Evolutionary conservation across 2,329 filamentous ascomycete species (phyloP).

Genomic region (Colletotrichum orchidophilum): DNA sequence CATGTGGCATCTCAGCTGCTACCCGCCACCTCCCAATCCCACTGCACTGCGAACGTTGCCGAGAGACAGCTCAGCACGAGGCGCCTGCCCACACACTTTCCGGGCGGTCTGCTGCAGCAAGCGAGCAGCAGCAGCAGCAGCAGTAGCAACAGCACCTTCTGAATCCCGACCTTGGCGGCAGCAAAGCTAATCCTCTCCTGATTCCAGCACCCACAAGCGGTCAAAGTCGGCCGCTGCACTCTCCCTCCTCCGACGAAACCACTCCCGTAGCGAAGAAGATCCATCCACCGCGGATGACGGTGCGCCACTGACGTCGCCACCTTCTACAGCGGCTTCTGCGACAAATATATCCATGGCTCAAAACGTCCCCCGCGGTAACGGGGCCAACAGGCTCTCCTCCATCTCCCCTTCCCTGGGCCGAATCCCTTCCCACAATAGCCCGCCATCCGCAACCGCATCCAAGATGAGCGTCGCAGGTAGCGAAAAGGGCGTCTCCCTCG

Average conservation of each 20-base stretch:
- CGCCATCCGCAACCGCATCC: slow-evolving; percentile 27
- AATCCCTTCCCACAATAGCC: slow-evolving; percentile 47
- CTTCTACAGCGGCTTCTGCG: slow-evolving; percentile 44
- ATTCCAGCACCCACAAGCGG: slow-evolving; percentile 56
- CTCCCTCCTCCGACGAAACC: slow-evolving; percentile 63
- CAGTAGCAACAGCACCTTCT: slow-evolving; percentile 6
- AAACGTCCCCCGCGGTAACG: slow-evolving; percentile 52
- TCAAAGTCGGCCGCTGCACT: slow-evolving; percentile 63
- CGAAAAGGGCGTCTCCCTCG: slow-evolving; percentile 70
- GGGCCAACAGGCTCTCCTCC: slow-evolving; percentile 58
- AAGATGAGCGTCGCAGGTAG: slow-evolving; percentile 35
- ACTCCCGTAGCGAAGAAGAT: slow-evolving; percentile 61
- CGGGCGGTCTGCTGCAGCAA: slow-evolving; percentile 9
- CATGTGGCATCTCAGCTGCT: slow-evolving; percentile 3
- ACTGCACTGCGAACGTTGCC: slow-evolving; percentile 18
- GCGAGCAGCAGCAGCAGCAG: neutral
- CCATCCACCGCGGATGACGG: slow-evolving; percentile 59
- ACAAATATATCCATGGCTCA: slow-evolving; percentile 48
- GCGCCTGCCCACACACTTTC: neutral
- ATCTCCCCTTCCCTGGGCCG: slow-evolving; percentile 52
- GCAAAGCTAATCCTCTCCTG: slow-evolving; percentile 27
- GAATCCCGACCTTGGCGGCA: slow-evolving; percentile 13
- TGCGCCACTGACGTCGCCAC: slow-evolving; percentile 45
- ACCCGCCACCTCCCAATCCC: neutral
- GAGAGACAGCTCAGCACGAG: slow-evolving; percentile 8